These are phyloP conservation scores for Penicillium lagena DNA, from an alignment of 495 filamentous ascomycete species.

Conservation along the genomic window DNA sequence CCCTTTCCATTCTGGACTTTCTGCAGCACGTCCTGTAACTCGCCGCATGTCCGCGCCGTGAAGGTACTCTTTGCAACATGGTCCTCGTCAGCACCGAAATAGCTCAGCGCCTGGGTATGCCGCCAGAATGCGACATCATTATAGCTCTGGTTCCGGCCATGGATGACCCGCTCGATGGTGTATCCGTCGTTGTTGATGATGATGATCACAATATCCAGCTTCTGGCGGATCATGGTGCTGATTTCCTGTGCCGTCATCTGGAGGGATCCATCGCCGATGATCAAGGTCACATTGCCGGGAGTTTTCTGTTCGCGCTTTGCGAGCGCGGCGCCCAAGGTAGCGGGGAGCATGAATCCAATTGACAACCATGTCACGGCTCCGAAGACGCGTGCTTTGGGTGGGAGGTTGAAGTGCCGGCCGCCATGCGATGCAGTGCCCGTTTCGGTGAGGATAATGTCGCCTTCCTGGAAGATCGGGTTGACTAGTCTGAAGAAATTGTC, in stretches of 20 bases:
- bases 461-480: conserved; percentile 21
- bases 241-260: conserved; percentile 77
- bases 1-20: conserved; percentile 31
- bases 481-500: conserved; percentile 25
- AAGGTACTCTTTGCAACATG: conserved; percentile 17
- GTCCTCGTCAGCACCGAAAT: conserved; percentile 37
- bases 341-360: conserved; percentile 43
- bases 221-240: conserved; percentile 65
- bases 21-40: conserved; percentile 28
- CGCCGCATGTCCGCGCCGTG: conserved; percentile 25
- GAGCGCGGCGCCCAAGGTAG: conserved; percentile 41
- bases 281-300: conserved; percentile 47
- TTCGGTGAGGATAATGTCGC: conserved; percentile 35
- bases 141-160: conserved; percentile 66
- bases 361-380: conserved; percentile 34
- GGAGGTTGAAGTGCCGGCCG: conserved; percentile 21
- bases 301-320: conserved; percentile 27
- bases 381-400: conserved; percentile 23
- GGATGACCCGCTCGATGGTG: conserved; percentile 70
- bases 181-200: conserved; percentile 73
- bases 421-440: conserved; percentile 35
- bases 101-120: conserved; percentile 38
- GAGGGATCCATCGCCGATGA: conserved; percentile 78
- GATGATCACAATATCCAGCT: conserved; percentile 64
- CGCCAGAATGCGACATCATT: conserved; percentile 68